Conservation (phyloP, 2,329 filamentous ascomycete species). For the Zymoseptoria passerinii region DNA sequence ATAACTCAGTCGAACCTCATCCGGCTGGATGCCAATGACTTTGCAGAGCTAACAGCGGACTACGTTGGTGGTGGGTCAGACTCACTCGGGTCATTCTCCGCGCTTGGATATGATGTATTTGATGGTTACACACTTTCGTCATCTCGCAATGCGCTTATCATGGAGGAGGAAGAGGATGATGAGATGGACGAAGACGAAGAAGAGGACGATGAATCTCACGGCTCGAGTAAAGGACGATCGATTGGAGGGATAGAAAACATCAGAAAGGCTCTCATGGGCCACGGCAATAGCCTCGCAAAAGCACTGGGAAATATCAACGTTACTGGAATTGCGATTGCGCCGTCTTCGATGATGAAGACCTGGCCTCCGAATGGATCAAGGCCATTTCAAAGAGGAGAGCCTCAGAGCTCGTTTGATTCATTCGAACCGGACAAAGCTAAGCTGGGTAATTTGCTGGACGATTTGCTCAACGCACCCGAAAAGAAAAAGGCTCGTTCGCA, state of each 20-base stretch:
- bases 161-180: conserved; percentile 30
- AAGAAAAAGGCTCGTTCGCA: conserved; percentile 10
- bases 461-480: conserved; percentile 25
- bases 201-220: conserved; percentile 21
- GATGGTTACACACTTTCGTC: conserved; percentile 28
- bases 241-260: conserved; percentile 18
- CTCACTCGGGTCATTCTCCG: conserved; percentile 37
- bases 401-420: conserved; percentile 4
- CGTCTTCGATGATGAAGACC: conserved; percentile 1
- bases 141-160: conserved; percentile 7
- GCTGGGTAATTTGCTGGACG: conserved; percentile 24
- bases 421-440: conserved; percentile 24
- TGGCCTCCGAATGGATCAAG: neutral
- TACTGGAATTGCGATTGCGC: conserved; percentile 13
- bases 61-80: conserved; percentile 57
- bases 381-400: conserved; percentile 4
- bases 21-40: conserved; percentile 58
- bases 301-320: conserved; percentile 19
- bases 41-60: conserved; percentile 60
- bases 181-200: conserved; percentile 37
- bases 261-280: conserved; percentile 18
- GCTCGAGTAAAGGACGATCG: conserved; percentile 2
- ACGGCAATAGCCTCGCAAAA: conserved; percentile 13
- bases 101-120: conserved; percentile 48
- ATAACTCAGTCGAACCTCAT: conserved; percentile 59